Evolutionary conservation across 331 rosid genomes (phyloP).

Genomic region (Spiraea crenata): DNA sequence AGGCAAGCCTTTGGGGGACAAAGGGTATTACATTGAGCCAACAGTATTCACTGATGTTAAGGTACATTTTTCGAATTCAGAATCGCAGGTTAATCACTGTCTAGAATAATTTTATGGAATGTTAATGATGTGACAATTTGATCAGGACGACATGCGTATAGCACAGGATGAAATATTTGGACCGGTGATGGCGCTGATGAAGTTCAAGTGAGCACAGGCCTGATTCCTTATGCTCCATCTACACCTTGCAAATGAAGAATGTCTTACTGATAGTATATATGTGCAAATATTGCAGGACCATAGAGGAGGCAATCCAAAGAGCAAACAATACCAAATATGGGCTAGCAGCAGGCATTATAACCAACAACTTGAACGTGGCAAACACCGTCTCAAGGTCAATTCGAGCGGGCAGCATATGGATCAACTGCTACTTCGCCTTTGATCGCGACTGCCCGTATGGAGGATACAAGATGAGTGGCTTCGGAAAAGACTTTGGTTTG

Average conservation of each 20-base stretch:
- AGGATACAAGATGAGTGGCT: slow-evolving; percentile 80
- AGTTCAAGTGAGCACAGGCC: slow-evolving; percentile 58
- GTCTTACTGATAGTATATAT: too few relatives aligned
- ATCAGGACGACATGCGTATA: slow-evolving; percentile 72
- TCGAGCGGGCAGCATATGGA: slow-evolving; percentile 72
- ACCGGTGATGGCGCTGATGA: slow-evolving; percentile 69
- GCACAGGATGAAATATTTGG: slow-evolving; percentile 88
- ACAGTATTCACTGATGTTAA: slow-evolving; percentile 75
- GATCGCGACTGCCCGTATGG: slow-evolving; percentile 66
- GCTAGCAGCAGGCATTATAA: slow-evolving; percentile 78
- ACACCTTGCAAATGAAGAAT: too few relatives aligned
- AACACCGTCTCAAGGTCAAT: slow-evolving; percentile 89
- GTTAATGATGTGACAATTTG: neutral
- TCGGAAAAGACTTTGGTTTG: slow-evolving; percentile 68
- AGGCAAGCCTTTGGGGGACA: slow-evolving; percentile 59
- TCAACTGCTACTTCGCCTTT: slow-evolving; percentile 69
- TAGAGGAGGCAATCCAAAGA: slow-evolving; percentile 63
- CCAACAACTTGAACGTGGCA: slow-evolving; percentile 63
- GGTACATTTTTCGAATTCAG: slow-evolving; percentile 32
- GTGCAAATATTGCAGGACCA: slow-evolving; percentile 45
- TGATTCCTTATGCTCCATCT: neutral
- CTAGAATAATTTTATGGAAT: too few relatives aligned
- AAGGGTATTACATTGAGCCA: slow-evolving; percentile 85
- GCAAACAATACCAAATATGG: slow-evolving; percentile 75
- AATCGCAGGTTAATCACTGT: too few relatives aligned